phyloP scores from a whole-genome alignment of 2,329 filamentous ascomycete genomes.

The Ophiostoma piceae region DNA sequence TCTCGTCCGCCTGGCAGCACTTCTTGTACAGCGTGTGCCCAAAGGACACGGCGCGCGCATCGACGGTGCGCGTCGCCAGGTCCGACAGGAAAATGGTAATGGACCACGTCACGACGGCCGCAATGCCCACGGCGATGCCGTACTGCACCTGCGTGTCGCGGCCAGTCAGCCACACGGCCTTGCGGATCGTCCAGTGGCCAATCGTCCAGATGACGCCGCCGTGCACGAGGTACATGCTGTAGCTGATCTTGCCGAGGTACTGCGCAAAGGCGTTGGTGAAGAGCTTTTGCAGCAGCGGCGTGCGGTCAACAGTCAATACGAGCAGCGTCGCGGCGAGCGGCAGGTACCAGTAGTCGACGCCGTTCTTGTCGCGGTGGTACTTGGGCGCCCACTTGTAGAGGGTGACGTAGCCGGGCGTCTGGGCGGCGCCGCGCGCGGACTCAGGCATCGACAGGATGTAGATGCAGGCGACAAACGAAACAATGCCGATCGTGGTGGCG shows the following conservation, averaged over 20 bases:
- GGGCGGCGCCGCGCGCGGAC: conserved; percentile 26
- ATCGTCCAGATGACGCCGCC: conserved; percentile 50
- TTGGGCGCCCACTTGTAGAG: conserved; percentile 28
- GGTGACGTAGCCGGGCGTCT: conserved; percentile 22
- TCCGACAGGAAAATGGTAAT: conserved; percentile 51
- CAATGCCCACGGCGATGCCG: conserved; percentile 44
- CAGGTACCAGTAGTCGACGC: conserved; percentile 36
- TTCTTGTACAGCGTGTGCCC: conserved; percentile 49
- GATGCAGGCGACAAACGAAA: conserved; percentile 32
- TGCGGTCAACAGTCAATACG: conserved; percentile 29
- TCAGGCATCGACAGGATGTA: conserved; percentile 28
- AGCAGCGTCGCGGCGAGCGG: conserved; percentile 29
- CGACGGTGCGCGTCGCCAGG: conserved; percentile 52
- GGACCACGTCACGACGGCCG: conserved; percentile 45
- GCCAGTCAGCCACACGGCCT: conserved; percentile 38
- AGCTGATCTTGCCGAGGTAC: conserved; percentile 57
- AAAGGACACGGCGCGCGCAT: conserved; percentile 51
- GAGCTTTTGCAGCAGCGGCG: conserved; percentile 29
- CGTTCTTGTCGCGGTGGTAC: conserved; percentile 24
- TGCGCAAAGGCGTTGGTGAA: conserved; percentile 31
- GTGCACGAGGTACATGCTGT: conserved; percentile 58
- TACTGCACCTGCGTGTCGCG: conserved; percentile 41
- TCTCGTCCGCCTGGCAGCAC: conserved; percentile 26
- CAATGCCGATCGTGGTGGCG: conserved; percentile 36
- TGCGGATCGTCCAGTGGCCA: conserved; percentile 38